These are phyloP conservation scores for Colletotrichum spaethianum DNA, from an alignment of 2,329 filamentous ascomycete genomes.

Conservation along the genomic window DNA sequence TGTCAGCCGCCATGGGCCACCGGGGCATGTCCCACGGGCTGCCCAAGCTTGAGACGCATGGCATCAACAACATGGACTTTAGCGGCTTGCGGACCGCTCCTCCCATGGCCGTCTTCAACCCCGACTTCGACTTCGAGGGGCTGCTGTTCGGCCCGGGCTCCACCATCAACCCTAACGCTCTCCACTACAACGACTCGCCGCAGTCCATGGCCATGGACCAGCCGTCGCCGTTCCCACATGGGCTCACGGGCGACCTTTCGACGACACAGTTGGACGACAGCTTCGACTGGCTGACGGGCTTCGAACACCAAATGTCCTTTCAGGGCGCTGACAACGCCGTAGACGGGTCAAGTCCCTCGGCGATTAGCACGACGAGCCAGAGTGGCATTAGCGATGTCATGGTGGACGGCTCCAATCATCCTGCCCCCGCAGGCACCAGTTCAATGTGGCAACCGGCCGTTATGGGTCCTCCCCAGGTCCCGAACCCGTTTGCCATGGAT, in stretches of 20 bases:
- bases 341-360: slow-evolving; percentile 94
- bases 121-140: slow-evolving; percentile 79
- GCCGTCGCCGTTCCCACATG: slow-evolving; percentile 71
- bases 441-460: slow-evolving; percentile 80
- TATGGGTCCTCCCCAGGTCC: slow-evolving; percentile 77
- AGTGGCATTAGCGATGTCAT: slow-evolving; percentile 93
- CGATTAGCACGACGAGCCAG: slow-evolving; percentile 94
- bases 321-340: slow-evolving; percentile 83
- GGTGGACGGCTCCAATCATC: slow-evolving; percentile 83
- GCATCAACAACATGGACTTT: slow-evolving; percentile 73
- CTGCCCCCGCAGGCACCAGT: slow-evolving; percentile 65
- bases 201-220: slow-evolving; percentile 75
- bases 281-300: slow-evolving; percentile 86
- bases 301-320: slow-evolving; percentile 83
- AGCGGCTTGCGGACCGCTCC: slow-evolving; percentile 85
- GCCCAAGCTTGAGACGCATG: slow-evolving; percentile 86
- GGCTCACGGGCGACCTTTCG: slow-evolving; percentile 69
- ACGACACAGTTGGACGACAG: slow-evolving; percentile 77
- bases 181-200: slow-evolving; percentile 88
- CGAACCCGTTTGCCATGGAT: slow-evolving; percentile 82
- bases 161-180: slow-evolving; percentile 79
- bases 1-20: slow-evolving; percentile 78
- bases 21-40: slow-evolving; percentile 78
- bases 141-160: slow-evolving; percentile 78
- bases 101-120: slow-evolving; percentile 71